Percentiles rank a stretch among this genome's conserved stretches.
These are phyloP conservation scores for Teratosphaeria destructans DNA, from an alignment of 2,329 filamentous ascomycete species.

Conservation along the genomic window DNA sequence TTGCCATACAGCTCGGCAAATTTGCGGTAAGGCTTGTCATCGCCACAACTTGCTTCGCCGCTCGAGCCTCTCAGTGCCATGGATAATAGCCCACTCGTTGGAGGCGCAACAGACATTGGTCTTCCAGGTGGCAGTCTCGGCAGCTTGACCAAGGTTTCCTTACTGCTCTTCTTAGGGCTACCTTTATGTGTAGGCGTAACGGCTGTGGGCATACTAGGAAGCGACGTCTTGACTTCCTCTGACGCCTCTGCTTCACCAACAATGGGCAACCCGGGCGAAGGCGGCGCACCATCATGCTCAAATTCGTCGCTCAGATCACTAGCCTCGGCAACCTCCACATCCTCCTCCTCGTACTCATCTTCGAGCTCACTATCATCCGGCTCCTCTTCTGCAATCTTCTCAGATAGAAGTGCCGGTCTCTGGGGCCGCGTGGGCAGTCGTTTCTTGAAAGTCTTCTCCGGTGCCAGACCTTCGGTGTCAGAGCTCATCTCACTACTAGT, in stretches of 20 bases:
- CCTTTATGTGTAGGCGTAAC: conserved; percentile 32
- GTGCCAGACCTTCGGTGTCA: conserved; percentile 62
- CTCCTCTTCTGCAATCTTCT: conserved; percentile 43
- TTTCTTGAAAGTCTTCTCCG: conserved; percentile 49
- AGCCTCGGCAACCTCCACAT: conserved; percentile 26
- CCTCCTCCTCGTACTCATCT: conserved; percentile 30
- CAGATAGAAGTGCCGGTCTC: conserved; percentile 44
- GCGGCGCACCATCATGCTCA: conserved; percentile 48
- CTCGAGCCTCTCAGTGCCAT: conserved; percentile 47
- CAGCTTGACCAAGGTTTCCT: conserved; percentile 47
- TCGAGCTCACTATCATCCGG: conserved; percentile 18
- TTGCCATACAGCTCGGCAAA: conserved; percentile 70
- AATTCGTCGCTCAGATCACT: conserved; percentile 45
- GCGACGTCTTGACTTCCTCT: conserved; percentile 34
- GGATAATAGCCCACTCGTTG: conserved; percentile 56
- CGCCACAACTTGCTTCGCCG: conserved; percentile 4
- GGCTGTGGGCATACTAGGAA: conserved; percentile 33
- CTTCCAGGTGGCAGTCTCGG: conserved; percentile 61
- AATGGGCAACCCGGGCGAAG: conserved; percentile 61
- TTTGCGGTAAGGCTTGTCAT: conserved; percentile 59
- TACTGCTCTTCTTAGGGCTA: conserved; percentile 54
- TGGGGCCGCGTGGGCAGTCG: conserved; percentile 47
- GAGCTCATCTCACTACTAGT: conserved; percentile 77
- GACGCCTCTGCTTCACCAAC: conserved; percentile 47
- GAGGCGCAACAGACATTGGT: conserved; percentile 59